Evolutionary conservation across 1,284 basidiomycete genomes (phyloP), one percentile per base, ranked within the genome.

Genomic region (Leccinum fallax): DNA sequence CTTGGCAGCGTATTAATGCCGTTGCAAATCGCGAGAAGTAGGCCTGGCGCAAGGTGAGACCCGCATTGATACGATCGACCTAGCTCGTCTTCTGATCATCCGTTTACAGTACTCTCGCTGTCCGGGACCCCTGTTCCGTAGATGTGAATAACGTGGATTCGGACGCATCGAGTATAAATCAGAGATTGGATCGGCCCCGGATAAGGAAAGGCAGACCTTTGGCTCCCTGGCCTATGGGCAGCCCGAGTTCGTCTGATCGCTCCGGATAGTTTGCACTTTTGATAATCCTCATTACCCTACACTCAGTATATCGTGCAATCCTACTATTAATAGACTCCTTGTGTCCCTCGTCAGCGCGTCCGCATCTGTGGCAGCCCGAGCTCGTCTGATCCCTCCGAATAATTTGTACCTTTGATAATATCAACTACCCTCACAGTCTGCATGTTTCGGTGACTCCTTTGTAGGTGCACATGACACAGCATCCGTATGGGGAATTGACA

Each of bases 141-240:
- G n/a, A 71, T 55, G 52, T 48, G 24, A 26, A 51, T 26, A 26
- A 63, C 9, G 56, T 55, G 11, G 66, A 72, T 34, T 74, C 74
- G 6, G 70, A 71, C 26, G 30, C 49, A 43, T 73, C 72, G 32
- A 48, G 65, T 24, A 24, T 43, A 3, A 58, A 53, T 15, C 57
- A 53, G 26, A 56, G 55, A 61, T 26, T 65, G 24, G 58, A 49
- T n/a, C 60, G 62, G 9, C 32, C 28, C 11, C 16, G 21, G 8
- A 61, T 62, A 0, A 64, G 21, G 40, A 61, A 61, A 46, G 52
- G 56, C 5, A n/a, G 43, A 4, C 2, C 10, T 28, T 0, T 15
- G 32, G 21, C 19, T 38, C 0, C 26, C 11, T 73, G 74, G 73
- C 24, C 75, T 10, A 32, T 66, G 10, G 59, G 53, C 19, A 34